Conservation (phyloP, 768 basidiomycete genomes). For the Collybia sordida region DNA sequence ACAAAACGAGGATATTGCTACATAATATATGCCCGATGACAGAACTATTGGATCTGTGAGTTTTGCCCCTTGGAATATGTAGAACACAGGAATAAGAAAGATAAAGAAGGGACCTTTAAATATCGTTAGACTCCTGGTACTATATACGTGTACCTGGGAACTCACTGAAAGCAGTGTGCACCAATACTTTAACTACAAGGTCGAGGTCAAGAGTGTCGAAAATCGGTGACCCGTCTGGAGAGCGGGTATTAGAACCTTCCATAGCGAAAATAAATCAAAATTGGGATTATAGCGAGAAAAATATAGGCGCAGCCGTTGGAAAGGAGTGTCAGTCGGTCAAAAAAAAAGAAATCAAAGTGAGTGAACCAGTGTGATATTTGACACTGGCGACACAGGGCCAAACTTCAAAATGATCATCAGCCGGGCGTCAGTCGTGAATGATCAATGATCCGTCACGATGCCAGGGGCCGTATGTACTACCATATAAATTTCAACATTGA, state of each 20-base stretch:
- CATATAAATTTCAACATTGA: too few relatives aligned
- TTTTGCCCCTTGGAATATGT: slow-evolving; percentile 65
- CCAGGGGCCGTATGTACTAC: too few relatives aligned
- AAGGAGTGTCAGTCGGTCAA: too few relatives aligned
- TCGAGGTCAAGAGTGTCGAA: slow-evolving; percentile 78
- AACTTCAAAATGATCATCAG: too few relatives aligned
- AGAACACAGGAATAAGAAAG: slow-evolving; percentile 76
- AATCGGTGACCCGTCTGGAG: slow-evolving; percentile 44
- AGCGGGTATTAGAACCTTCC: slow-evolving; percentile 23
- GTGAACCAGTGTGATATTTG: background rate
- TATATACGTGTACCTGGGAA: slow-evolving; percentile 2
- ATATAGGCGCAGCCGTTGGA: background rate
- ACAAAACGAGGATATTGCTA: slow-evolving; percentile 68
- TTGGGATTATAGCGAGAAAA: slow-evolving; percentile 24
- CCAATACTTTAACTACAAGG: slow-evolving; percentile 74
- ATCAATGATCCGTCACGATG: too few relatives aligned
- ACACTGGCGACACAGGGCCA: background rate
- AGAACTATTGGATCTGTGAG: slow-evolving; percentile 52
- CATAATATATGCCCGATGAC: slow-evolving; percentile 52
- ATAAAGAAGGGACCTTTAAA: slow-evolving; percentile 82
- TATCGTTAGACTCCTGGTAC: background rate
- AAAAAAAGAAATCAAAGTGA: background rate
- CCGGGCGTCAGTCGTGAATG: too few relatives aligned
- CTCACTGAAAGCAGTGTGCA: slow-evolving; percentile 79
- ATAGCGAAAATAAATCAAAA: slow-evolving; percentile 6